Conservation (phyloP, 192 early-diverging fungal genomes). For the Gigaspora rosea region DNA sequence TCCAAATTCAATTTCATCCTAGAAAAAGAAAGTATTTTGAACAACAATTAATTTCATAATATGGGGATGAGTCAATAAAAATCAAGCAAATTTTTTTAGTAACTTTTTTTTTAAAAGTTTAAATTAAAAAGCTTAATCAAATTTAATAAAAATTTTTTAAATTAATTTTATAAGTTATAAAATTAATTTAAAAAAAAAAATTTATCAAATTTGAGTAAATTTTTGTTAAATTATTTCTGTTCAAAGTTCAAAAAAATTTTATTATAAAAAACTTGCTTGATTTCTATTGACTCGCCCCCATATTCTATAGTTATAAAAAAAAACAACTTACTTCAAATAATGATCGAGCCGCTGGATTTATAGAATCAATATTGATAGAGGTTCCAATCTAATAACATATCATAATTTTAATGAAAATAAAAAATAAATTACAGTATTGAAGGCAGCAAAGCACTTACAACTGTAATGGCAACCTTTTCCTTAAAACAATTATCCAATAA, state of each 20-base stretch:
- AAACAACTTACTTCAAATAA: slow-evolving; percentile 6
- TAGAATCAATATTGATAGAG: neutral
- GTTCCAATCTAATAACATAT: slow-evolving; percentile 10
- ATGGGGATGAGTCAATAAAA: no score
- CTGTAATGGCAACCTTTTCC: slow-evolving; percentile 14
- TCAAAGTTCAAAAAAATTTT: no score
- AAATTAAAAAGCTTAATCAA: no score
- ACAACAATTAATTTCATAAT: neutral
- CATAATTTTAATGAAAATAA: neutral
- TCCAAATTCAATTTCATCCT: slow-evolving; percentile 52
- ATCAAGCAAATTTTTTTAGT: no score
- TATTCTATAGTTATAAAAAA: neutral
- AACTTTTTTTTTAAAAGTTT: no score
- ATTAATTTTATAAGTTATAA: no score
- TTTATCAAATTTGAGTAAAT: no score
- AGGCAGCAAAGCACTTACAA: slow-evolving; percentile 28
- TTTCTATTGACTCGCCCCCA: no score
- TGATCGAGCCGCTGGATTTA: neutral
- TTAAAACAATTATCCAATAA: slow-evolving; percentile 27
- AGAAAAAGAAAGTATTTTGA: slow-evolving; percentile 8
- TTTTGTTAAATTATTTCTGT: no score
- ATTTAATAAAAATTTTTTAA: no score
- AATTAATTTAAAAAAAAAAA: no score
- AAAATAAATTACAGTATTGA: neutral
- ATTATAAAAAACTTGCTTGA: no score